Base-by-base conservation (phyloP, 768 basidiomycete species). In the Kwoniella bestiolae region DNA sequence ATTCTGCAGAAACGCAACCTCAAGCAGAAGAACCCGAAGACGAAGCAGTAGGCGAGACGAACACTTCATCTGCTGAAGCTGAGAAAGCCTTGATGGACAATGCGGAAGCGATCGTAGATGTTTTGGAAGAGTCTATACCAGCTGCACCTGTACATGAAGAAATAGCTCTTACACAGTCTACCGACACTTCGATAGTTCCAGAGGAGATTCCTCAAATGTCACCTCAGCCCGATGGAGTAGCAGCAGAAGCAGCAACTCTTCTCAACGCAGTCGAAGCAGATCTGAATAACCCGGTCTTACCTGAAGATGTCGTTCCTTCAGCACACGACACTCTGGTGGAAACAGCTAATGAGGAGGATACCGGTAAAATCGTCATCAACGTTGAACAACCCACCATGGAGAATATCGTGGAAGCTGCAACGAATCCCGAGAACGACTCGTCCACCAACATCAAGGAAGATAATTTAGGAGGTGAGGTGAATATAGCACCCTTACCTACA, bases 111-210 rank as follows among this genome's bases (percentile, higher is more conserved):
- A 60, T 72, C 32, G 75, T 74, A 58, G 29, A 26, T 38, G 69
- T 70, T 9, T 67, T 76, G 44, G 75, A 76, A 57, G 41, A 59
- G 21, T 60, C 68, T 41, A 76, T 76, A n/a, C 75, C 75, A 6
- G 45, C 62, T 49, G 70, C 66, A 26, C 75, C 70, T 5, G n/a
- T 32, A 21, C 28, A 18, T 49, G 61, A 41, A 25, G 62, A 56
- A 41, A 49, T 25, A 51, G 44, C 29, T 50, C 56, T 25, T 35
- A 65, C 31, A 34, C 28, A 55, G 16, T 21, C 63, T 51, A 14
- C 49, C 6, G 6, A 32, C 16, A 45, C 38, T 3, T n/a, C 59
- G 49, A 29, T n/a, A 26, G 55, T 35, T 12, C 47, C 56, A 5
- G 21, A n/a, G n/a, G n/a, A 47, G 12, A 31, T 12, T 18, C 26